phyloP scores from a whole-genome alignment of 371 early-diverging fungal genomes.

The Chytridium lagenaria region DNA sequence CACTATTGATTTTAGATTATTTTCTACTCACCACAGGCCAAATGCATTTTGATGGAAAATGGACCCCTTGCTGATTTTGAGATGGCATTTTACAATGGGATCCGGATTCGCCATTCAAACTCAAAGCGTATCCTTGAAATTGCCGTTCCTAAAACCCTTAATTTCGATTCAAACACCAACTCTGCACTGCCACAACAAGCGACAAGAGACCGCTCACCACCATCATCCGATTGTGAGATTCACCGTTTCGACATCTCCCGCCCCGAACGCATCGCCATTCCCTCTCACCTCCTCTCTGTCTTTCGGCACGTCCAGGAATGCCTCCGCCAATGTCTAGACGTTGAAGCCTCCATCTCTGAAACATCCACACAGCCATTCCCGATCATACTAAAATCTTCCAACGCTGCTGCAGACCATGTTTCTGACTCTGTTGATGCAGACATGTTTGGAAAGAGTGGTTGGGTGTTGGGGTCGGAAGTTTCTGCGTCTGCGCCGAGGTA shows the following conservation, averaged over 20 bases:
- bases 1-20: constrained; percentile 42
- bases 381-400: constrained; percentile 1
- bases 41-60: constrained; percentile 67
- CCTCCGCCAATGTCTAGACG: constrained; percentile 54
- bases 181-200: neutral
- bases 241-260: constrained; percentile 25
- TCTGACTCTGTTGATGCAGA: too few relatives aligned
- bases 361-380: neutral
- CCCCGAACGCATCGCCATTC: constrained; percentile 27
- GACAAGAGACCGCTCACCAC: neutral
- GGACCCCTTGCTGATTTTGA: constrained; percentile 59
- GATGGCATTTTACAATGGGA: constrained; percentile 61
- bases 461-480: too few relatives aligned
- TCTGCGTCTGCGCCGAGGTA: too few relatives aligned
- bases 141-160: constrained; percentile 19
- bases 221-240: neutral
- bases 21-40: constrained; percentile 68
- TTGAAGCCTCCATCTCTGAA: constrained; percentile 31
- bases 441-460: constrained; percentile 1
- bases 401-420: neutral
- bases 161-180: neutral
- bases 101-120: constrained; percentile 38
- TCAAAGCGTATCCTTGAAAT: constrained; percentile 33
- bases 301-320: constrained; percentile 57
- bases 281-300: constrained; percentile 30